phyloP scores from a whole-genome alignment of 129 eudicot genomes.

The Flaveria linearis region DNA sequence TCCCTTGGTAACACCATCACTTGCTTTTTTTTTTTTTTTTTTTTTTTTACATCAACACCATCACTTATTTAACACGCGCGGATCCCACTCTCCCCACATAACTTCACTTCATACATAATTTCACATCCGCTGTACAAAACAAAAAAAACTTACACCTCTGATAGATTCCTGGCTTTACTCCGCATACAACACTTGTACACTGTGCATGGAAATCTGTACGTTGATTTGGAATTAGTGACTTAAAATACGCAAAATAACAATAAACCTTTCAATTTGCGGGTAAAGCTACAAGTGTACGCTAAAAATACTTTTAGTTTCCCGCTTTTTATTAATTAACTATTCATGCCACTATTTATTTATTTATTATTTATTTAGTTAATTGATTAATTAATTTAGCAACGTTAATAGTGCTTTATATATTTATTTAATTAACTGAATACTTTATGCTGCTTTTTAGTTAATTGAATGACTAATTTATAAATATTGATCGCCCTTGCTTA shows the following conservation, averaged over 20 bases:
- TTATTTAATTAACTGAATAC: no score
- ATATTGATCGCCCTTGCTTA: no score
- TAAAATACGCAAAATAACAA: neutral
- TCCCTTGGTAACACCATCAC: conserved; percentile 28
- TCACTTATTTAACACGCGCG: conserved; percentile 38
- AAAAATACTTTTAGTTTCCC: conserved; percentile 44
- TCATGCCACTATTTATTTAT: neutral
- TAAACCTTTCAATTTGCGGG: conserved; percentile 27
- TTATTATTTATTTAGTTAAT: neutral
- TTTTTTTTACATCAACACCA: neutral
- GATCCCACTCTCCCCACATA: conserved; percentile 32
- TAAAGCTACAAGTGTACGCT: conserved; percentile 19
- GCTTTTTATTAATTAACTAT: conserved; percentile 34
- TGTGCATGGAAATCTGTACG: neutral
- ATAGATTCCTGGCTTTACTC: no score
- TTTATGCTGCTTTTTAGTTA: no score
- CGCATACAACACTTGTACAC: neutral
- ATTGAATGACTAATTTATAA: no score
- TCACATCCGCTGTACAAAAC: conserved; percentile 33
- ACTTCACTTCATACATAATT: conserved; percentile 30
- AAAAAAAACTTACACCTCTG: conserved; percentile 10
- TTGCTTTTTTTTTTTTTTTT: no score
- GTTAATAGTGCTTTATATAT: no score
- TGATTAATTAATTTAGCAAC: neutral
- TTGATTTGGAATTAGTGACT: conserved; percentile 10